Evolutionary conservation across 2,329 filamentous ascomycete species (phyloP).

Genomic region (Aquanectria penicillioides): DNA sequence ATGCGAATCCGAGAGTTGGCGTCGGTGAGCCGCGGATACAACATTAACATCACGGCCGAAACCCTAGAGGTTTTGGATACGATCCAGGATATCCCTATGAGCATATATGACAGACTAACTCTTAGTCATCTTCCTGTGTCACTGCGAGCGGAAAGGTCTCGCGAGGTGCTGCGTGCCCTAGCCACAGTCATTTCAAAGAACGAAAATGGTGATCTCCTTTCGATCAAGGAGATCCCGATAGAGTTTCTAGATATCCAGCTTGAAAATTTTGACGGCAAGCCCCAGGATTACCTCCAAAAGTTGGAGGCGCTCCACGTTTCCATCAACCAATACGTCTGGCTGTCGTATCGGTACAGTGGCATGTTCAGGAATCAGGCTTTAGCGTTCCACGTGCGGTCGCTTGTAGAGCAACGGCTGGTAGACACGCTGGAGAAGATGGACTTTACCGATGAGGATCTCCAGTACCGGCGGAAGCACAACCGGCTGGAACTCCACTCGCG

Average conservation of each 20-base stretch:
- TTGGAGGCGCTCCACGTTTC: conserved; percentile 85
- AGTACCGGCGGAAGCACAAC: conserved; percentile 36
- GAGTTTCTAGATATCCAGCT: conserved; percentile 76
- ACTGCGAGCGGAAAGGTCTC: conserved; percentile 60
- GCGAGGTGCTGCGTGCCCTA: conserved; percentile 67
- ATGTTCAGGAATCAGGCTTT: conserved; percentile 80
- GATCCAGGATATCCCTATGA: conserved; percentile 78
- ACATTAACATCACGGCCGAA: conserved; percentile 68
- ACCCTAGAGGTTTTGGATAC: conserved; percentile 75
- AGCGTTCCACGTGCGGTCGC: conserved; percentile 79
- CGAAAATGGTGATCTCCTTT: conserved; percentile 73
- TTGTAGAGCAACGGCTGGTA: conserved; percentile 80
- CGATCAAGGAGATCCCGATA: conserved; percentile 76
- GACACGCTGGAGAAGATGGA: conserved; percentile 60
- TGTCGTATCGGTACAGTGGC: conserved; percentile 87
- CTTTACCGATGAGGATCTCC: conserved; percentile 50
- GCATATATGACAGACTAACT: conserved; percentile 77
- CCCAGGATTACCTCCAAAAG: conserved; percentile 68
- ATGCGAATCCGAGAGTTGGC: conserved; percentile 78
- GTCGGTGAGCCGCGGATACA: conserved; percentile 71
- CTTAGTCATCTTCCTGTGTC: conserved; percentile 78
- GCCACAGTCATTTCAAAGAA: conserved; percentile 77
- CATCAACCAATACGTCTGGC: conserved; percentile 89
- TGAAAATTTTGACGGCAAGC: conserved; percentile 46
- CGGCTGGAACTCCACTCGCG: conserved; percentile 35